phyloP scores from a whole-genome alignment of 805 yeast species.

The Kluyveromyces wickerhamii region DNA sequence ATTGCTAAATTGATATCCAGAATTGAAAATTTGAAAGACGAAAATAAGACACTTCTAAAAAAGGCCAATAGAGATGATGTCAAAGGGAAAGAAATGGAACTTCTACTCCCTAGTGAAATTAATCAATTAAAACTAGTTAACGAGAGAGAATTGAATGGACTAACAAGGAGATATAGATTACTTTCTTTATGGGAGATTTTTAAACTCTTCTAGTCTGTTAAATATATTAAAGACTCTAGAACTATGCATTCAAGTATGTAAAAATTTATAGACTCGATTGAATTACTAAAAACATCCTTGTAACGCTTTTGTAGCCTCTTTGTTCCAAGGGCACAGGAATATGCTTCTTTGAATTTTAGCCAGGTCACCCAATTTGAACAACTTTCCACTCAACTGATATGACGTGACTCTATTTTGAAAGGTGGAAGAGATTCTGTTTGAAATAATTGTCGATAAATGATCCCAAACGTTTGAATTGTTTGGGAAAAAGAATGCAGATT shows the following conservation, averaged over 20 bases:
- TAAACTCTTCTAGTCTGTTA: slow-evolving; percentile 30
- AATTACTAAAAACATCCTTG: slow-evolving; percentile 22
- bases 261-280: background rate
- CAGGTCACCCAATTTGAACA: slow-evolving; percentile 39
- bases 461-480: slow-evolving; percentile 63
- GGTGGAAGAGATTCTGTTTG: slow-evolving; percentile 49
- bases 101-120: slow-evolving; percentile 66
- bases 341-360: slow-evolving; percentile 61
- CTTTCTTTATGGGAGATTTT: slow-evolving; percentile 51
- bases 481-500: slow-evolving; percentile 70
- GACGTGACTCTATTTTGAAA: slow-evolving; percentile 45
- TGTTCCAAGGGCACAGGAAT: slow-evolving; percentile 50
- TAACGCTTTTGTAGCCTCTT: slow-evolving; percentile 24
- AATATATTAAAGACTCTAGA: background rate
- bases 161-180: slow-evolving; percentile 49
- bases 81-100: slow-evolving; percentile 67
- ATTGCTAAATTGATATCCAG: slow-evolving; percentile 41
- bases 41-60: slow-evolving; percentile 58
- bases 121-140: slow-evolving; percentile 58
- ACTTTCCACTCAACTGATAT: slow-evolving; percentile 41
- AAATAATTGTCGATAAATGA: slow-evolving; percentile 45
- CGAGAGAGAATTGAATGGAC: slow-evolving; percentile 44
- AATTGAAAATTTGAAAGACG: slow-evolving; percentile 47
- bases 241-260: background rate
- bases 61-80: slow-evolving; percentile 90